A percentile compares a stretch with the other conserved stretches of the same genome.
Evolutionary conservation across 345 rosid species (phyloP).

Genomic region (Heritiera littoralis): DNA sequence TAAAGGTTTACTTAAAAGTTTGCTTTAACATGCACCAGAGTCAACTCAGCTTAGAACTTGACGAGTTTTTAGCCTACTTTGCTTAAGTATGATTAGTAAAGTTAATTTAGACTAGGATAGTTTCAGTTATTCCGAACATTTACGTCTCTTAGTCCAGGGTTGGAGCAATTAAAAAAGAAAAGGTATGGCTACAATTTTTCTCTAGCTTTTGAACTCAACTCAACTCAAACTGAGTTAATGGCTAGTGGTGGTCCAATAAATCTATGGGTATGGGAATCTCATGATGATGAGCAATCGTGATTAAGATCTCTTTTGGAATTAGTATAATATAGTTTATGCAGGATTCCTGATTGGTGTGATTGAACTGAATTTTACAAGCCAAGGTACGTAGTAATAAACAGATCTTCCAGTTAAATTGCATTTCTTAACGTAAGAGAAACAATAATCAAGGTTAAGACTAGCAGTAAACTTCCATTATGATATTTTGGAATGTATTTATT

Average conservation of each 20-base stretch:
- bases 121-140: too few species aligned
- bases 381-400: conserved; percentile 23
- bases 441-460: not conserved
- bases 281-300: conserved; percentile 37
- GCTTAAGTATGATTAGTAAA: not conserved
- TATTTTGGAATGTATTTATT: not conserved
- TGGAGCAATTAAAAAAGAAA: not conserved
- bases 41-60: not conserved
- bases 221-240: not conserved
- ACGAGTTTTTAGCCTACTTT: not conserved
- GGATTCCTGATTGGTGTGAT: conserved; percentile 34
- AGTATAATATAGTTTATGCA: conserved; percentile 17
- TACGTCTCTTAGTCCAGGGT: too few species aligned
- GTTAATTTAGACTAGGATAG: too few species aligned
- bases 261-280: conserved; percentile 42
- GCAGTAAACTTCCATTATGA: conserved; percentile 11
- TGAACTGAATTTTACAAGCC: conserved; percentile 23
- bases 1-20: not conserved
- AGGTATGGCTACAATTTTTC: not conserved
- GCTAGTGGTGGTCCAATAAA: conserved; percentile 34
- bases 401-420: not conserved
- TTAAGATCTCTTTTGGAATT: conserved; percentile 27
- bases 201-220: not conserved
- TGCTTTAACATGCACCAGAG: not conserved
- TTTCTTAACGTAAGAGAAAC: conserved; percentile 1